Evolutionary conservation across 1,284 basidiomycete genomes (phyloP).

Genomic region (Grifola frondosa): DNA sequence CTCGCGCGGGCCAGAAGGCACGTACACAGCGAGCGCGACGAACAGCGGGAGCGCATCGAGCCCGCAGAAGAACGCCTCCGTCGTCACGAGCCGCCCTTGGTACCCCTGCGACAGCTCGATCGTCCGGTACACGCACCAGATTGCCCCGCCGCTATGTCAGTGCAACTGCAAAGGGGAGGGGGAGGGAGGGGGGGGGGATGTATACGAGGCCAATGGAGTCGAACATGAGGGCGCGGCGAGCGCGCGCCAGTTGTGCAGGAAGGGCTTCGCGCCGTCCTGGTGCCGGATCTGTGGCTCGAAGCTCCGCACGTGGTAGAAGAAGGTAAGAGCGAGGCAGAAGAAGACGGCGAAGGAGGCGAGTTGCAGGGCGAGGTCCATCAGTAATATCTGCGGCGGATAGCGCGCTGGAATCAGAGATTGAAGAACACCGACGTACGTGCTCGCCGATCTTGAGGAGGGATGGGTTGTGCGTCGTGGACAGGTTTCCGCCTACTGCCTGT

Average conservation of each 20-base stretch:
- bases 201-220: conserved; percentile 58
- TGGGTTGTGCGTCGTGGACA: conserved; percentile 34
- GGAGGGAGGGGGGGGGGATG: background rate
- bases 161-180: background rate
- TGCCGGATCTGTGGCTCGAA: conserved; percentile 45
- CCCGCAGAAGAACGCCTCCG: conserved; percentile 53
- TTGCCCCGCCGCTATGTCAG: too few relatives aligned
- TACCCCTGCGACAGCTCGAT: conserved; percentile 66
- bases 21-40: conserved; percentile 53
- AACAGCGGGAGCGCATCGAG: conserved; percentile 65
- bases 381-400: conserved; percentile 62
- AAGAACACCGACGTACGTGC: too few relatives aligned
- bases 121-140: conserved; percentile 66
- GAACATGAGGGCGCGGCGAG: conserved; percentile 52
- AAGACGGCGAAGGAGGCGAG: conserved; percentile 64
- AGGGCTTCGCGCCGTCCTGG: conserved; percentile 35
- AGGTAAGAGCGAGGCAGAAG: conserved; percentile 54
- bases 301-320: conserved; percentile 50
- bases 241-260: conserved; percentile 59
- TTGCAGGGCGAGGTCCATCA: conserved; percentile 61
- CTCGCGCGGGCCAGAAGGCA: conserved; percentile 61
- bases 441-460: conserved; percentile 16
- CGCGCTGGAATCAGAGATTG: too few relatives aligned
- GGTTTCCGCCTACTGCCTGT: conserved; percentile 43
- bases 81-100: conserved; percentile 54